These are phyloP conservation scores for Breynia disticha DNA, from an alignment of 441 rosid genomes.

Conservation along the genomic window DNA sequence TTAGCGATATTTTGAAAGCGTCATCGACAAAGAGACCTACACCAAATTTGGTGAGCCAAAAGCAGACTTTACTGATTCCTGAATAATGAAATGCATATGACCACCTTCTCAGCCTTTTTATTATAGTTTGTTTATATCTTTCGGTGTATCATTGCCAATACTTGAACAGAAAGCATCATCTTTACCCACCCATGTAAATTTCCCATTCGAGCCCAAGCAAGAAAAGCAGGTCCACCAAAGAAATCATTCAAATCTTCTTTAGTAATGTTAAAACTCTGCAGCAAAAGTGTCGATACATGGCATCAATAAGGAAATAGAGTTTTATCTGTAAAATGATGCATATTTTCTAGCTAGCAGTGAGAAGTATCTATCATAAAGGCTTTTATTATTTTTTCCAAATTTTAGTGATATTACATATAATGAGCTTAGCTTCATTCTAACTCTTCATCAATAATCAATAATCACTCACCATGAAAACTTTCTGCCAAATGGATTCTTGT, in stretches of 20 bases:
- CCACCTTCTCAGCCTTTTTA: too few relatives aligned
- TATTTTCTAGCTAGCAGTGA: neutral
- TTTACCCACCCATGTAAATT: conserved; percentile 77
- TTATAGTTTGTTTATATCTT: too few relatives aligned
- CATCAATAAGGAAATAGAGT: neutral
- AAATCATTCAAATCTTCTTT: conserved; percentile 65
- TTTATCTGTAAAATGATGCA: neutral
- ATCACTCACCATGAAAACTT: conserved; percentile 70
- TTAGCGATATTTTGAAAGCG: too few relatives aligned
- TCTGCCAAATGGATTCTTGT: conserved; percentile 93
- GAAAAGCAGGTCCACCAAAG: conserved; percentile 98
- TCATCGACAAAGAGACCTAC: too few relatives aligned
- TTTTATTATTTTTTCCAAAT: neutral
- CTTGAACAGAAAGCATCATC: conserved; percentile 3
- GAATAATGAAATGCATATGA: too few relatives aligned
- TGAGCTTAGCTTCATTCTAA: too few relatives aligned
- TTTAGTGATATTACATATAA: too few relatives aligned
- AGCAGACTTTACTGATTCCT: too few relatives aligned
- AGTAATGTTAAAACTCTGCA: conserved; percentile 72
- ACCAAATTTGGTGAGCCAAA: too few relatives aligned
- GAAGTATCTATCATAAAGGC: neutral
- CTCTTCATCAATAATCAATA: neutral
- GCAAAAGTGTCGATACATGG: conserved; percentile 4
- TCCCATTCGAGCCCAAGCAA: conserved; percentile 99
- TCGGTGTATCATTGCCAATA: neutral